Evolutionary conservation across 2,329 filamentous ascomycete genomes (phyloP), one percentile per base, ranked within the genome.

Genomic region (Claviceps pusilla): DNA sequence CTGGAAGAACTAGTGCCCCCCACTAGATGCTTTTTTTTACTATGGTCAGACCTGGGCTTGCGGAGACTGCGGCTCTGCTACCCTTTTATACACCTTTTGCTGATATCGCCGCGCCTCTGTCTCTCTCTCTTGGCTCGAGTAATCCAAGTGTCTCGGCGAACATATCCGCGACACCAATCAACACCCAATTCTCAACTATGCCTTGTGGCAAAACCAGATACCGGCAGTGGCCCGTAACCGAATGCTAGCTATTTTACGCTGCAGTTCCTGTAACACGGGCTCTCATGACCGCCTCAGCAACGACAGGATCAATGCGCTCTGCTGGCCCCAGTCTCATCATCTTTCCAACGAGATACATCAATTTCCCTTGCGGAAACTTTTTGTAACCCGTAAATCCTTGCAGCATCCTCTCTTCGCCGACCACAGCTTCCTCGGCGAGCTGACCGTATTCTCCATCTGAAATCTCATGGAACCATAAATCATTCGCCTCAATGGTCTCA

Each of bases 291-390:
- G 60, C 65, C 64, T 80, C 75, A 0, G 77, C 78, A 33, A 66
- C 73, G 29, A 65, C 65, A 1, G 79, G 78, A 52, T 80, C 74
- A 56, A 80, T 79, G 33, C 75, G 69, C 62, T 79, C 76, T 48
- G 78, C 73, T 3, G 72, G 71, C 0, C 78, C 79, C 1, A 73
- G 60, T 4, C 71, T 69, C 68, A 82, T 75, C 75, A 82, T 77
- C 65, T 75, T 78, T 24, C 79, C 79, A 5, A 82, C 74, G 2
- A 82, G 67, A 59, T 74, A 81, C 77, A 80, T 80, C 48, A 82
- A 71, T 66, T 80, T 82, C 0, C 79, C 78, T 55, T 76, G 71
- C 0, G 78, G 78, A 55, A 75, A 78, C 51, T 68, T 69, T 43
- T 68, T 68, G 53, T 70, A 71, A 39, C 63, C 57, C 42, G 66